A percentile compares a stretch with the other conserved stretches of the same genome.
Conservation (phyloP, 495 filamentous ascomycete species). For the Aspergillus egyptiacus region DNA sequence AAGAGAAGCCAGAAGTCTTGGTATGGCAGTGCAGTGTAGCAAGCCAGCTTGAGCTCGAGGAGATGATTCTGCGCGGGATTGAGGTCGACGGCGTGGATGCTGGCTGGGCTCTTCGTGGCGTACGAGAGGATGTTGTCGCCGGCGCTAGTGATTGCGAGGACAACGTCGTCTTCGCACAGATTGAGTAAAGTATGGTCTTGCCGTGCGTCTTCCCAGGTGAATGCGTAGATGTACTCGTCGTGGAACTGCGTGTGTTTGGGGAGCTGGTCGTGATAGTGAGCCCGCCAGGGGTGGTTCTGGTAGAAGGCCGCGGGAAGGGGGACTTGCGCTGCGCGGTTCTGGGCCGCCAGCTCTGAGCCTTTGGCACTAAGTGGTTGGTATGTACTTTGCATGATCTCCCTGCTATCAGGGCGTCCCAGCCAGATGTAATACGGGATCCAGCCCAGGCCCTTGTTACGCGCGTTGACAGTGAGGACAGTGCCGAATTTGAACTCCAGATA, state of each 20-base stretch:
- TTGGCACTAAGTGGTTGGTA: neutral
- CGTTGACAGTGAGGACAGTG: neutral
- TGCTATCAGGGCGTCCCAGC: too few relatives aligned
- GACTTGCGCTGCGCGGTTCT: neutral
- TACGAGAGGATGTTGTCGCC: too few relatives aligned
- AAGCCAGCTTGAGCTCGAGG: neutral
- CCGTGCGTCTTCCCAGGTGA: neutral
- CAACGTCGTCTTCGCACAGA: too few relatives aligned
- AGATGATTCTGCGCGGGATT: neutral
- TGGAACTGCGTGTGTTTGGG: neutral
- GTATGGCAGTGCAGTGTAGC: neutral
- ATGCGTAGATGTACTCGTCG: neutral
- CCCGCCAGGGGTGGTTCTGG: neutral
- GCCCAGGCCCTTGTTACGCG: neutral
- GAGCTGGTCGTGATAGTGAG: neutral
- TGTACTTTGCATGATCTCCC: too few relatives aligned
- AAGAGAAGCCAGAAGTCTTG: neutral
- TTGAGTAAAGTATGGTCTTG: neutral
- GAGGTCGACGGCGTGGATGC: neutral
- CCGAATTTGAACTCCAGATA: neutral
- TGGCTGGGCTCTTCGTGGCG: neutral
- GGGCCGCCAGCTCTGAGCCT: neutral
- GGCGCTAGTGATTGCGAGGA: too few relatives aligned
- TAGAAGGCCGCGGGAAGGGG: neutral
- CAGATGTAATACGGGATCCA: neutral